Percentiles rank a stretch among this genome's conserved stretches.
phyloP scores from a whole-genome alignment of 2,329 filamentous ascomycete genomes.

The Penicillium thymicola region DNA sequence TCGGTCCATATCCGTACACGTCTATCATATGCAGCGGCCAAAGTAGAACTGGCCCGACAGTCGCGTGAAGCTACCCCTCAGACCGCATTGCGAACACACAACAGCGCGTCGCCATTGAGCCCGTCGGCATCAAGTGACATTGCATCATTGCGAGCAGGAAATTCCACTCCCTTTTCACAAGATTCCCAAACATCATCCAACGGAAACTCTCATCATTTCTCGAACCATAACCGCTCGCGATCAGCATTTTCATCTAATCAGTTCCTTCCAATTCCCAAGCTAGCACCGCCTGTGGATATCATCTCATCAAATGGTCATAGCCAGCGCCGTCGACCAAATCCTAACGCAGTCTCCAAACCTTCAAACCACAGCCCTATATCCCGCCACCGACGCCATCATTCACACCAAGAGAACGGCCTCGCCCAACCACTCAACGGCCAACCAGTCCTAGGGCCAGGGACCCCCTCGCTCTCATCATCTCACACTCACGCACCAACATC shows the following conservation, averaged over 20 bases:
- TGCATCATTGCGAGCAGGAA: conserved; percentile 31
- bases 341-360: conserved; percentile 28
- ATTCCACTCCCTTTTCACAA: conserved; percentile 11
- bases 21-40: conserved; percentile 89
- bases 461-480: conserved; percentile 31
- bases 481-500: conserved; percentile 17
- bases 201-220: conserved; percentile 11
- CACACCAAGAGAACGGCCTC: conserved; percentile 29
- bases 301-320: conserved; percentile 30
- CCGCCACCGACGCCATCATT: conserved; percentile 33
- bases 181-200: conserved; percentile 8
- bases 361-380: conserved; percentile 21
- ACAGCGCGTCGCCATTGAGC: conserved; percentile 10
- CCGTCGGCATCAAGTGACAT: conserved; percentile 70
- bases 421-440: conserved; percentile 20
- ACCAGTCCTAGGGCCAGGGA: conserved; percentile 27
- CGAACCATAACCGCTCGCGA: conserved; percentile 13
- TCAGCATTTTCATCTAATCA: conserved; percentile 20
- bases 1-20: conserved; percentile 77
- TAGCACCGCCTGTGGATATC: conserved; percentile 47
- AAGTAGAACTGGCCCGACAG: conserved; percentile 88
- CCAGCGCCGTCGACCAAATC: conserved; percentile 38
- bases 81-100: conserved; percentile 11
- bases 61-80: conserved; percentile 52
- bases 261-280: conserved; percentile 27